Evolutionary conservation across 345 rosid species (phyloP).

Genomic region (Hypericum perforatum): DNA sequence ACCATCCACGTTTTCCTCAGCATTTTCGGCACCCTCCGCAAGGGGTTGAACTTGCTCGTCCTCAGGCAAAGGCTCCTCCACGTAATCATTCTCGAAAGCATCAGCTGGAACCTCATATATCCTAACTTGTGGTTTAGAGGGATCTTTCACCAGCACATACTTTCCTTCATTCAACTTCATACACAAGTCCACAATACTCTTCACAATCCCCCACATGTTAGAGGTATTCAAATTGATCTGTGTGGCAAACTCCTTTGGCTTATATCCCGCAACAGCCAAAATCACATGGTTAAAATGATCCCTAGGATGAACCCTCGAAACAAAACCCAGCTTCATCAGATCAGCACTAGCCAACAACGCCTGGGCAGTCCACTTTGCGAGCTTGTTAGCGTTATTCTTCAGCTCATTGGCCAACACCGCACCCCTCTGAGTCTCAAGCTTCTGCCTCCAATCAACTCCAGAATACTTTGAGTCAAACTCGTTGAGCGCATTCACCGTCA

Average conservation of each 20-base stretch:
- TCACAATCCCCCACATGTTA: conserved; percentile 98
- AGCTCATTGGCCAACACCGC: conserved; percentile 92
- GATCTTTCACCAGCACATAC: conserved; percentile 90
- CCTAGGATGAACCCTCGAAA: conserved; percentile 92
- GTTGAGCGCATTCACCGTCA: conserved; percentile 84
- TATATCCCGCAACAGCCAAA: conserved; percentile 76
- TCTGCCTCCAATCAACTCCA: conserved; percentile 99
- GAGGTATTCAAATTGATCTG: conserved; percentile 80
- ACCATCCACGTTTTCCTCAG: conserved; percentile 28
- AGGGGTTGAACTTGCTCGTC: conserved; percentile 82
- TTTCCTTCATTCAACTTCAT: conserved; percentile 91
- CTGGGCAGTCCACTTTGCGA: conserved; percentile 97
- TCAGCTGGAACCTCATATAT: conserved; percentile 94
- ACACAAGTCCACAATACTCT: conserved; percentile 85
- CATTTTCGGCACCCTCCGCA: conserved; percentile 45
- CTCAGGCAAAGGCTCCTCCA: conserved; percentile 87
- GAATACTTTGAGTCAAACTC: conserved; percentile 95
- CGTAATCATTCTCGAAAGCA: conserved; percentile 96
- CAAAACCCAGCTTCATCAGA: conserved; percentile 95
- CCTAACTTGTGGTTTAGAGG: conserved; percentile 86
- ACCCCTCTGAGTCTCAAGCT: conserved; percentile 95
- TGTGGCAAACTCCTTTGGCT: conserved; percentile 80
- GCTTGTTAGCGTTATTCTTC: conserved; percentile 89
- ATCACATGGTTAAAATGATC: conserved; percentile 96
- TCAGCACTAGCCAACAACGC: conserved; percentile 84